Evolutionary conservation across 148 eudicot species (phyloP).

Genomic region (Mesembryanthemum crystallinum): DNA sequence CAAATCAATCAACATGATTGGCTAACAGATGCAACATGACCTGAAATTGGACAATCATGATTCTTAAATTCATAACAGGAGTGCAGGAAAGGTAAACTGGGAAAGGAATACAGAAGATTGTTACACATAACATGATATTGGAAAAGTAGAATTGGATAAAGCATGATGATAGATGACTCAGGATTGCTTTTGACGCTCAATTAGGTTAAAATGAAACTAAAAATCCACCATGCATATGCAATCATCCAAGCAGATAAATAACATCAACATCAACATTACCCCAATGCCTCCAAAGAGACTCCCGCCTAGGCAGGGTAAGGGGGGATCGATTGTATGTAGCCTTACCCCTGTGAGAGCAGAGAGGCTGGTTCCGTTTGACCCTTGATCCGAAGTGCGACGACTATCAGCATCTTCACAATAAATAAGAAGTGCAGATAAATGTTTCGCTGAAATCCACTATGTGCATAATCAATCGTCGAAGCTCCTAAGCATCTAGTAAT

Average conservation of each 20-base stretch:
- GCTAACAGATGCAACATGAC: neutral
- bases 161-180: neutral
- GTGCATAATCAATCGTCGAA: neutral
- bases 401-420: too few relatives aligned
- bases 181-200: too few relatives aligned
- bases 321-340: too few relatives aligned
- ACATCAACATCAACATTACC: too few relatives aligned
- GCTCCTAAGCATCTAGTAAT: neutral
- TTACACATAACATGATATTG: neutral
- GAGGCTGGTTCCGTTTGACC: too few relatives aligned
- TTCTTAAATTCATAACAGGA: neutral
- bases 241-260: neutral
- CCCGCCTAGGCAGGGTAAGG: too few relatives aligned
- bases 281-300: too few relatives aligned
- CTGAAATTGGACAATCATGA: neutral
- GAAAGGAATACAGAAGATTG: neutral
- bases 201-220: neutral
- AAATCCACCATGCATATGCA: neutral
- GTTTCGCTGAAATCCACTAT: too few relatives aligned
- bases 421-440: too few relatives aligned
- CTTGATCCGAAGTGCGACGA: too few relatives aligned
- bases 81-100: neutral
- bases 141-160: neutral
- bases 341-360: too few relatives aligned
- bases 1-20: too few relatives aligned